Conservation (phyloP, 495 filamentous ascomycete genomes). For the Aspergillus leporis region DNA sequence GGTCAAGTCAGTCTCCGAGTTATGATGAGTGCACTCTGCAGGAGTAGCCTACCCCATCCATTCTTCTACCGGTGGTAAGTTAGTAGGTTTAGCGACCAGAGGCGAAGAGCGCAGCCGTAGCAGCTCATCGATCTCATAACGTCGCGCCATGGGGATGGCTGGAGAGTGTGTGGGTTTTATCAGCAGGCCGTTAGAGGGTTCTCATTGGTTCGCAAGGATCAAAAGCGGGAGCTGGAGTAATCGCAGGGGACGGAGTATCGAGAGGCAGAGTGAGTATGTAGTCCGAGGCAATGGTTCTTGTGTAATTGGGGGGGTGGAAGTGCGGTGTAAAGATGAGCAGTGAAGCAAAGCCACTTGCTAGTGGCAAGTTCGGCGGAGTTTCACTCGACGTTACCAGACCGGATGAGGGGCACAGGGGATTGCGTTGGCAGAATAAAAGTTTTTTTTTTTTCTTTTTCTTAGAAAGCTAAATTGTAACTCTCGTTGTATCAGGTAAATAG, state of each 20-base stretch:
- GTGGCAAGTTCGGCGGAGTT: conserved; percentile 37
- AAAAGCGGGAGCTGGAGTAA: conserved; percentile 4
- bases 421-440: background rate
- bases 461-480: background rate
- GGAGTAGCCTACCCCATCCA: conserved; percentile 86
- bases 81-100: conserved; percentile 76
- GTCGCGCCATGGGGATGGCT: conserved; percentile 52
- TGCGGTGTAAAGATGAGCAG: conserved; percentile 5
- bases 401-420: conserved; percentile 24
- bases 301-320: background rate
- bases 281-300: background rate
- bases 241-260: conserved; percentile 1
- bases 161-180: conserved; percentile 31
- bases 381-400: conserved; percentile 20
- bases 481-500: background rate
- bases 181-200: conserved; percentile 27
- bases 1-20: conserved; percentile 27
- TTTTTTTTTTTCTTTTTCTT: background rate
- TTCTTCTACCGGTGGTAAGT: conserved; percentile 86
- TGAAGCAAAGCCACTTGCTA: conserved; percentile 10
- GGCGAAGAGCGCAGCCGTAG: conserved; percentile 77
- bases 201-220: conserved; percentile 34
- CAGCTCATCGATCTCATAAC: conserved; percentile 81
- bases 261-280: background rate
- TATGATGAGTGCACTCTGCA: conserved; percentile 14